Percentiles rank a stretch among this genome's conserved stretches.
These are phyloP conservation scores for Gossypium rotundifolium DNA, from an alignment of 345 rosid species.

Conservation along the genomic window DNA sequence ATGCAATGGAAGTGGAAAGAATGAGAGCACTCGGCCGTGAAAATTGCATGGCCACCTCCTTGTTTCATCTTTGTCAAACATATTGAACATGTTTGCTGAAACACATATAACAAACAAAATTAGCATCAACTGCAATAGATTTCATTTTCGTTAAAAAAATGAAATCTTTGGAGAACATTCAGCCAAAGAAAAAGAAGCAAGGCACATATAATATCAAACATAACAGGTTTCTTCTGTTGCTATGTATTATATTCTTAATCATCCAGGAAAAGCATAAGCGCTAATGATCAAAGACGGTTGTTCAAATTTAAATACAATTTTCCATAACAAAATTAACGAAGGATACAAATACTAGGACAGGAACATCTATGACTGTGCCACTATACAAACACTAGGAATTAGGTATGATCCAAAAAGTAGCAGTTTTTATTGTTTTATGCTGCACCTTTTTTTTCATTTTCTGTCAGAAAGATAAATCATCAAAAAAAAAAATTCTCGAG, in stretches of 20 bases:
- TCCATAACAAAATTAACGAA: neutral
- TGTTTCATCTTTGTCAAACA: constrained; percentile 89
- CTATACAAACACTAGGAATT: neutral
- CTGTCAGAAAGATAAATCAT: neutral
- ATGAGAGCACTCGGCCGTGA: constrained; percentile 93
- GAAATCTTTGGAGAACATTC: neutral
- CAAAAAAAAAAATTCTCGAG: too few species aligned
- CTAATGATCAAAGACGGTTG: neutral
- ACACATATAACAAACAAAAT: neutral
- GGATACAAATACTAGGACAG: neutral
- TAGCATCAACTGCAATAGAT: neutral
- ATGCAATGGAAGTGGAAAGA: constrained; percentile 96
- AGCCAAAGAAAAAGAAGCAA: neutral
- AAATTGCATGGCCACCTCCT: constrained; percentile 87
- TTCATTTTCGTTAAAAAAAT: neutral
- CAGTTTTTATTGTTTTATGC: neutral
- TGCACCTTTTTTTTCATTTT: neutral
- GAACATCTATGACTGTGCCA: neutral
- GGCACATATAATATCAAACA: neutral
- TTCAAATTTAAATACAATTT: neutral
- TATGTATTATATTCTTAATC: neutral
- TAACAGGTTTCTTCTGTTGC: neutral
- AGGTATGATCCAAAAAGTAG: neutral
- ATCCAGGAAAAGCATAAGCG: neutral
- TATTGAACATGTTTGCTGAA: constrained; percentile 78